Evolutionary conservation across 352 stramenopile genomes (phyloP), one percentile per base, ranked within the genome.

Genomic region (Globisporangium radiosum): DNA sequence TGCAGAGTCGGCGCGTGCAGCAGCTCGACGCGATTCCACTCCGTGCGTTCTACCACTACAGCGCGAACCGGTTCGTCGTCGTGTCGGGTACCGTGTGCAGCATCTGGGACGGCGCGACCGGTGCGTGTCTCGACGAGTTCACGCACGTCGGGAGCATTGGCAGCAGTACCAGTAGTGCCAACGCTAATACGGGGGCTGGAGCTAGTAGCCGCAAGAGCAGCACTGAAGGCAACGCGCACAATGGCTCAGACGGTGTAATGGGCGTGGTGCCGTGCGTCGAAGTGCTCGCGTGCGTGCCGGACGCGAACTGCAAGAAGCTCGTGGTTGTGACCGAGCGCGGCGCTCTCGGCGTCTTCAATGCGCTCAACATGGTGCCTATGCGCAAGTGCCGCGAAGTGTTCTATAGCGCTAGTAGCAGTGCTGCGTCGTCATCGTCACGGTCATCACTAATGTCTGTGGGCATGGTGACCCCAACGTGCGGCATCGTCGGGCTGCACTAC

Each of bases 331-430:
- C 79, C 1, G 79, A 90, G 53, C 57, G 73, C 11, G 82, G 81
- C 1, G 72, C 66, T 5, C 56, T 92, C 11, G 76, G 78, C 1
- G 79, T 92, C 6, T 90, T 85, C 64, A 90, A 92, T 47, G 75
- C 76, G 48, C 76, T 83, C 14, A 90, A 90, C 54, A 78, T 92
- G 17, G 73, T 89, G n/a, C 73, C 76, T 25, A 87, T 92, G 71
- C 71, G 81, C 9, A 68, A 77, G 17, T 90, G 78, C 38, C 65
- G 73, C n/a, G 76, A 89, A 42, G 63, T 64, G 13, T 87, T 81
- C 61, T 61, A 59, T 4, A 48, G 61, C 39, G 7, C 52, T 11
- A 56, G 17, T 44, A 49, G 10, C 9, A 39, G 5, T n/a, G 54
- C 3, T 7, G 19, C 17, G 2, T 17, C 5, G 6, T 9, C 39